phyloP scores from a whole-genome alignment of 176 grass and related monocot genomes.

The Avena atlantica region DNA sequence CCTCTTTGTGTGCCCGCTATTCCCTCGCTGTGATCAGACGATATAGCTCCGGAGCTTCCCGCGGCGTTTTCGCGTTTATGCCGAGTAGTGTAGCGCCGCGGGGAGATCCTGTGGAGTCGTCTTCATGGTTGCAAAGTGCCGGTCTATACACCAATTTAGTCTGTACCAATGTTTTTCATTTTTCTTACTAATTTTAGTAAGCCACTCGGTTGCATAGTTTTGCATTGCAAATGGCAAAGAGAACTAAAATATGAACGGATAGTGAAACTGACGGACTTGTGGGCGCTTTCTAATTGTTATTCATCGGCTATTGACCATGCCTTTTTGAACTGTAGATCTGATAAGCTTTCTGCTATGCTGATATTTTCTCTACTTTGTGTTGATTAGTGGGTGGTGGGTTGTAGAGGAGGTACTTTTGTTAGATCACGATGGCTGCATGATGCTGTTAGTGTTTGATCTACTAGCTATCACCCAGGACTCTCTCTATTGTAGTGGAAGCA shows the following conservation, averaged over 20 bases:
- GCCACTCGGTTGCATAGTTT: no score
- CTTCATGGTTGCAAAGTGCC: not conserved
- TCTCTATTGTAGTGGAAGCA: no score
- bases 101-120: not conserved
- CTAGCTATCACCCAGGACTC: no score
- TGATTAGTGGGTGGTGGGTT: conserved; percentile 76
- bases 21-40: no score
- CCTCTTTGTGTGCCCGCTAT: not conserved
- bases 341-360: conserved; percentile 17
- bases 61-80: conserved; percentile 39
- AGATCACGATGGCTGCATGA: conserved; percentile 67
- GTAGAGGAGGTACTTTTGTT: conserved; percentile 57
- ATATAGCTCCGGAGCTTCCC: not conserved
- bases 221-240: no score
- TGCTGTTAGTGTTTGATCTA: not conserved
- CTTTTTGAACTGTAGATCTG: not conserved
- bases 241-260: no score
- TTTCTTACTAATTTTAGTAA: not conserved
- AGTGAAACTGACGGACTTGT: not conserved
- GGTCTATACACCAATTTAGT: not conserved
- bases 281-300: no score
- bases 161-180: not conserved
- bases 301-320: not conserved
- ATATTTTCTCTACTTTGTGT: conserved; percentile 39
- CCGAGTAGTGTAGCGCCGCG: not conserved